A percentile compares a stretch with the other conserved stretches of the same genome.
phyloP scores from a whole-genome alignment of 73 alveolate species.

The Diophrys sp. region DNA sequence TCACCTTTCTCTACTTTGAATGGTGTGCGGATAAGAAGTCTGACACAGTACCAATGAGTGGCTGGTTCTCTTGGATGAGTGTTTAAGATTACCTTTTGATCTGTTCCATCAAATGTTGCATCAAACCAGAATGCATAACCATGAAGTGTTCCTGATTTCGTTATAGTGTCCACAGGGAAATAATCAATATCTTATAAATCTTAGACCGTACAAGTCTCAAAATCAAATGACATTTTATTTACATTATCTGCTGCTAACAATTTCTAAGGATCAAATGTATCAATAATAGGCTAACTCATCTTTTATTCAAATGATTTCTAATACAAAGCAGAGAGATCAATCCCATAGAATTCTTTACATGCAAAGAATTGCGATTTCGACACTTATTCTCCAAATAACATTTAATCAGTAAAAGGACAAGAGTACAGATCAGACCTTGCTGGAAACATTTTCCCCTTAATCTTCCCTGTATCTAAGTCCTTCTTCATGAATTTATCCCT shows the following conservation, averaged over 20 bases:
- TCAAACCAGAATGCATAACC: slow-evolving; percentile 90
- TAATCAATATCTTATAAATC: slow-evolving; percentile 55
- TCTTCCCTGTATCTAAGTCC: too few species aligned
- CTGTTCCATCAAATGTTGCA: slow-evolving; percentile 73
- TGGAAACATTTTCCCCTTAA: slow-evolving; percentile 71
- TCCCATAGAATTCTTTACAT: slow-evolving; percentile 65
- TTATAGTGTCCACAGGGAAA: slow-evolving; percentile 33
- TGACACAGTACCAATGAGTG: slow-evolving; percentile 85
- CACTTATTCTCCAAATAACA: slow-evolving; percentile 23
- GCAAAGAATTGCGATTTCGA: slow-evolving; percentile 40
- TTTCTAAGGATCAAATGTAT: slow-evolving; percentile 66
- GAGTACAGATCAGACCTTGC: slow-evolving; percentile 56
- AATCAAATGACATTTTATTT: slow-evolving; percentile 50
- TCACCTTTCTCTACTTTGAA: slow-evolving; percentile 81
- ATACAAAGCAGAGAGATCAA: slow-evolving; percentile 56
- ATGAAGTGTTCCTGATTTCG: slow-evolving; percentile 50
- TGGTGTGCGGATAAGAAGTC: slow-evolving; percentile 76
- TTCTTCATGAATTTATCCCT: slow-evolving; percentile 56
- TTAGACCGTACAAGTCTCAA: slow-evolving; percentile 47
- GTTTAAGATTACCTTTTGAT: slow-evolving; percentile 40
- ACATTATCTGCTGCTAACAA: slow-evolving; percentile 21
- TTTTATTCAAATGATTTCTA: slow-evolving; percentile 51
- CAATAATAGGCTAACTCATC: slow-evolving; percentile 63
- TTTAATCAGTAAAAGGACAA: slow-evolving; percentile 45
- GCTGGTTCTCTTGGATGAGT: slow-evolving; percentile 68